Percentiles rank a stretch among this genome's conserved stretches.
These are phyloP conservation scores for Trichosporon sp. DNA, from an alignment of 1,284 basidiomycete genomes.

Conservation along the genomic window DNA sequence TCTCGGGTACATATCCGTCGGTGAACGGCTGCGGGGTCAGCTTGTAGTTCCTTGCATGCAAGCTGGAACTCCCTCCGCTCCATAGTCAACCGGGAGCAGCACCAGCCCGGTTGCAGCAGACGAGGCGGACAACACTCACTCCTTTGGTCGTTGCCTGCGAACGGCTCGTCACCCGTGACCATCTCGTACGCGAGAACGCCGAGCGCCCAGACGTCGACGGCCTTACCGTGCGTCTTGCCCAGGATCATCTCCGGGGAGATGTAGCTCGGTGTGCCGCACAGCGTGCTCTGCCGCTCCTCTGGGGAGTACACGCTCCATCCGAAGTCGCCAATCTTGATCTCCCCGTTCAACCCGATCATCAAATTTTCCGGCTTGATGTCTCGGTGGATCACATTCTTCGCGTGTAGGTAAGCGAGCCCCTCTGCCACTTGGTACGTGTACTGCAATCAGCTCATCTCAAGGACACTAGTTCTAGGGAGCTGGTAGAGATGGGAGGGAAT, in stretches of 20 bases:
- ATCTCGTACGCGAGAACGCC: slow-evolving; percentile 96
- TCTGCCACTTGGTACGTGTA: slow-evolving; percentile 98
- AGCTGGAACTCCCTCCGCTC: no score
- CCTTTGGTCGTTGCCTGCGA: slow-evolving; percentile 64
- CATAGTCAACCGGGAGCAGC: no score
- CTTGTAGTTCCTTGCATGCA: no score
- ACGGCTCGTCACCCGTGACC: slow-evolving; percentile 85
- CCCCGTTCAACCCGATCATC: slow-evolving; percentile 82
- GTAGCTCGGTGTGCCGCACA: slow-evolving; percentile 93
- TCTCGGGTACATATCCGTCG: slow-evolving; percentile 62
- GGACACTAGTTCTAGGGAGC: no score
- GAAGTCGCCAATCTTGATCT: slow-evolving; percentile 98
- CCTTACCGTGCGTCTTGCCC: slow-evolving; percentile 57
- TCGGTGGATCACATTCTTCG: slow-evolving; percentile 96
- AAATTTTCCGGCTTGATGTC: slow-evolving; percentile 99
- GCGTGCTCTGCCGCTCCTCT: slow-evolving; percentile 66
- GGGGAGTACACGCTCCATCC: slow-evolving; percentile 99
- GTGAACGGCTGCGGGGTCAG: slow-evolving; percentile 39
- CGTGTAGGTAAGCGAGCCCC: slow-evolving; percentile 86
- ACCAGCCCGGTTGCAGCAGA: no score
- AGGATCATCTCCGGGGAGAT: slow-evolving; percentile 98
- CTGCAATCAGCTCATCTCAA: slow-evolving; percentile 49
- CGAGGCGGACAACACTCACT: slow-evolving; percentile 30
- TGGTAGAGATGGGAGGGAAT: background rate
- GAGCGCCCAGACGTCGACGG: slow-evolving; percentile 64